These are phyloP conservation scores for Butyriboletus appendiculatus DNA, from an alignment of 1,284 basidiomycete genomes.

Conservation along the genomic window DNA sequence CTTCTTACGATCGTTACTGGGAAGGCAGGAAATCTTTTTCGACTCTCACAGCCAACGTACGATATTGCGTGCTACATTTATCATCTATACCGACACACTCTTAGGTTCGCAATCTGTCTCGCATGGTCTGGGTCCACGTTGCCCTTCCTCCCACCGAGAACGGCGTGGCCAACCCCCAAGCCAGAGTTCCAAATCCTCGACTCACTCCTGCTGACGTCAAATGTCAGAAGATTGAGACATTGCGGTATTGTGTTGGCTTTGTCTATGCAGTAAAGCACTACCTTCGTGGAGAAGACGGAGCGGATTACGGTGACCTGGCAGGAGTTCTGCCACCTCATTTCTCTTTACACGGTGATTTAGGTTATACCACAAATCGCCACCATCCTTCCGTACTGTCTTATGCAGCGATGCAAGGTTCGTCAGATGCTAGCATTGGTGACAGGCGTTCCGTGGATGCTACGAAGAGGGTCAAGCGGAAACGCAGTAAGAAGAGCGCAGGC, in stretches of 20 bases:
- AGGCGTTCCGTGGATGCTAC: constrained; percentile 56
- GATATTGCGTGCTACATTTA: constrained; percentile 34
- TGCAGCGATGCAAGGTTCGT: constrained; percentile 40
- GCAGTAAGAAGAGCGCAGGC: constrained; percentile 54
- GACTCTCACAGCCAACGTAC: constrained; percentile 57
- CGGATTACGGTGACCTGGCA: constrained; percentile 63
- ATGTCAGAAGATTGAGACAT: constrained; percentile 66
- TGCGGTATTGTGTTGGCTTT: constrained; percentile 71
- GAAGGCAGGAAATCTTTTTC: constrained; percentile 87
- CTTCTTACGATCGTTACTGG: constrained; percentile 80
- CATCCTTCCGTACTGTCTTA: constrained; percentile 37
- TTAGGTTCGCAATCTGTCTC: constrained; percentile 60
- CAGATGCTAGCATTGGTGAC: constrained; percentile 30
- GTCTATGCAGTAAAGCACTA: constrained; percentile 76
- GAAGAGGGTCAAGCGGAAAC: constrained; percentile 65
- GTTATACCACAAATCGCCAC: constrained; percentile 38
- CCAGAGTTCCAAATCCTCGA: constrained; percentile 47
- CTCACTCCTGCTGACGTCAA: constrained; percentile 60
- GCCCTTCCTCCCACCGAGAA: constrained; percentile 60
- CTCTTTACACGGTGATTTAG: constrained; percentile 44
- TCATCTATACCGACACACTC: neutral
- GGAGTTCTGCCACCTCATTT: constrained; percentile 67
- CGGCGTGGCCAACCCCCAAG: constrained; percentile 43
- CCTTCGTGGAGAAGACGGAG: constrained; percentile 73
- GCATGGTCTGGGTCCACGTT: constrained; percentile 80